Base-by-base conservation (phyloP, 495 filamentous ascomycete species). In the Xanthoparmelia taractica region DNA sequence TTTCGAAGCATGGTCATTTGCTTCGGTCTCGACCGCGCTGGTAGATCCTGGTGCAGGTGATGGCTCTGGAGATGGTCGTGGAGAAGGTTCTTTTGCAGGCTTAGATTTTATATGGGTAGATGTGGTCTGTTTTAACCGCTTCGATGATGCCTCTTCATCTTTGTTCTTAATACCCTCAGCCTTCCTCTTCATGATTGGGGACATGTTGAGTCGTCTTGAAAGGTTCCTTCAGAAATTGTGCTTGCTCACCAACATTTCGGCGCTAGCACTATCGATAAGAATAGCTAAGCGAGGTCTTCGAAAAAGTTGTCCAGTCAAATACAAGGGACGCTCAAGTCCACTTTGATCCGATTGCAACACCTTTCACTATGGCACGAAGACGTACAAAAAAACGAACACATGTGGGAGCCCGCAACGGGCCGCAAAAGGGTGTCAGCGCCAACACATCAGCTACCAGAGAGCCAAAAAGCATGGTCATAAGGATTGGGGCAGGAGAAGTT, bases 401-500 rank as follows among this genome's bases (percentile, higher is more conserved):
- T 75, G 74, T 84, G 25, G 83, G 85, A 47, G 84, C 87, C 29
- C 81, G 80, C 65, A 88, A 88, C 77, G 85, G 83, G 58, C 66
- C 80, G 52, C 62, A 71, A 55, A 79, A 79, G 58, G 55, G 47
- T 10, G 52, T 60, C 50, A 63, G 70, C 34, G 72, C 79, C 60
- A 81, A 79, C 74, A 77, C 76, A 65, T 77, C 77, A 55, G 75
- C 80, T 50, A 77, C 80, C 23, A 83, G 83, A 63, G 81, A 84
- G 58, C 94, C 94, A 20, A 96, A 96, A 80, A 92, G 87, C 69
- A 97, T 99, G 95, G 94, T 99, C 59, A 95, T 99, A 75, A 87
- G 94, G 67, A 91, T 96, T 60, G 94, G 95, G 68, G 94, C 91
- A 71, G 87, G 91, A 66, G 91, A 96, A 71, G 91, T 97, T 38